Conservation (phyloP, 2,329 filamentous ascomycete genomes). For the Cercospora nicotianae region DNA sequence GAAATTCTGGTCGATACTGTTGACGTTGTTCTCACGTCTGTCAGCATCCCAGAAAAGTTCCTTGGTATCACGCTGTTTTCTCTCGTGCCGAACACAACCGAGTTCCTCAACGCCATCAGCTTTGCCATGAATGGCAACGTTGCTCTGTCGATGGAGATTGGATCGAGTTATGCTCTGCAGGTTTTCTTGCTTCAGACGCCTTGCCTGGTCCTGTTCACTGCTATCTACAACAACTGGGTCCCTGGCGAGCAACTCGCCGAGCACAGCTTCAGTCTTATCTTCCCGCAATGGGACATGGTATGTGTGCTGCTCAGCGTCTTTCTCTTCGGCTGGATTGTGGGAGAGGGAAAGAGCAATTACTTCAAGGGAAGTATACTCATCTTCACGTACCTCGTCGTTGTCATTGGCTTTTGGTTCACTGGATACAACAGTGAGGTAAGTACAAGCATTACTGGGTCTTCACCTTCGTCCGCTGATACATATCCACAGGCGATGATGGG, state of each 20-base stretch:
- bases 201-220: slow-evolving; percentile 87
- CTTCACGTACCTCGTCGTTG: slow-evolving; percentile 86
- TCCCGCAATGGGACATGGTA: slow-evolving; percentile 99
- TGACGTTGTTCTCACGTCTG: slow-evolving; percentile 87
- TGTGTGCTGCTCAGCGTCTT: slow-evolving; percentile 96
- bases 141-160: slow-evolving; percentile 97
- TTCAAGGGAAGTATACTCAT: slow-evolving; percentile 98
- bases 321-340: slow-evolving; percentile 94
- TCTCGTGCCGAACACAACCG: slow-evolving; percentile 94
- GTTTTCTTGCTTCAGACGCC: slow-evolving; percentile 95
- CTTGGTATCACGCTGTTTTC: slow-evolving; percentile 95
- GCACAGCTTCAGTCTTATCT: slow-evolving; percentile 80
- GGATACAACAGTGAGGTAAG: slow-evolving; percentile 57
- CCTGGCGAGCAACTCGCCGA: slow-evolving; percentile 55
- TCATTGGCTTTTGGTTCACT: slow-evolving; percentile 88
- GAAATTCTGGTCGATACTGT: slow-evolving; percentile 97
- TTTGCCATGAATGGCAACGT: slow-evolving; percentile 99
- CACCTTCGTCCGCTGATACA: slow-evolving; percentile 8
- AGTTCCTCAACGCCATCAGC: slow-evolving; percentile 98
- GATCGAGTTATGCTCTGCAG: slow-evolving; percentile 92
- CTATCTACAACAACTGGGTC: slow-evolving; percentile 63
- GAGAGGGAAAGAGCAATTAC: slow-evolving; percentile 99
- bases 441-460: neutral
- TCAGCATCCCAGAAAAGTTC: slow-evolving; percentile 95
- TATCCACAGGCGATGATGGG: slow-evolving; percentile 28